Conservation (phyloP, 371 early-diverging fungal genomes). For the Batkoa obscura region DNA sequence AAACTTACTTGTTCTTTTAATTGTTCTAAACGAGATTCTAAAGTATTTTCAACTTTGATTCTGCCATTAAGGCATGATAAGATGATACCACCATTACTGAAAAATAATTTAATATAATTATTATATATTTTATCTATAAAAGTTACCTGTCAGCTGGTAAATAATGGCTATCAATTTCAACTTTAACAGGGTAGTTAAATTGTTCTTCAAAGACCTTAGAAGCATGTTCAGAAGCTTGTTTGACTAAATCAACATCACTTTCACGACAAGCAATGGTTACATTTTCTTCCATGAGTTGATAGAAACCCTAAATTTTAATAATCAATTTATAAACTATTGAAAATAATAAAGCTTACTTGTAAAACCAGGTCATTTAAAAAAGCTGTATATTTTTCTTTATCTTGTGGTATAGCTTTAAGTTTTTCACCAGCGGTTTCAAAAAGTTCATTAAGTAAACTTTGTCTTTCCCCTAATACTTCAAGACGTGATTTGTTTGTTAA, state of each 20-base stretch:
- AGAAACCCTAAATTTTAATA: conserved; percentile 31
- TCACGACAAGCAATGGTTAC: conserved; percentile 51
- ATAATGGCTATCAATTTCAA: conserved; percentile 9
- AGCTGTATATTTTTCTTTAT: conserved; percentile 26
- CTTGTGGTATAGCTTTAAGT: conserved; percentile 28
- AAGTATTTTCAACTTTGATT: conserved; percentile 71
- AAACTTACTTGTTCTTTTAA: conserved; percentile 34
- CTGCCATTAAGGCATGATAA: conserved; percentile 52
- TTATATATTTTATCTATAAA: neutral
- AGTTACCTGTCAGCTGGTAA: conserved; percentile 28
- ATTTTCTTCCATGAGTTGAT: conserved; percentile 60
- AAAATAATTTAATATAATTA: neutral
- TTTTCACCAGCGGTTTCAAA: conserved; percentile 37
- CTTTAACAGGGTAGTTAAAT: conserved; percentile 20
- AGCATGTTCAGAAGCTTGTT: conserved; percentile 34
- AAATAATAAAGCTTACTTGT: conserved; percentile 22
- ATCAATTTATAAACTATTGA: neutral
- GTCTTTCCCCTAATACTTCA: conserved; percentile 68
- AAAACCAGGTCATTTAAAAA: conserved; percentile 49
- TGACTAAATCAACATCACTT: conserved; percentile 41
- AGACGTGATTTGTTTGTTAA: conserved; percentile 88
- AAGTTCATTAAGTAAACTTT: conserved; percentile 60
- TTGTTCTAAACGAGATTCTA: conserved; percentile 70
- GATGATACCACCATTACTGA: conserved; percentile 79
- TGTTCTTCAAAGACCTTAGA: conserved; percentile 32